Evolutionary conservation across 2,329 filamentous ascomycete species (phyloP).

Genomic region (Colletotrichum agaves): DNA sequence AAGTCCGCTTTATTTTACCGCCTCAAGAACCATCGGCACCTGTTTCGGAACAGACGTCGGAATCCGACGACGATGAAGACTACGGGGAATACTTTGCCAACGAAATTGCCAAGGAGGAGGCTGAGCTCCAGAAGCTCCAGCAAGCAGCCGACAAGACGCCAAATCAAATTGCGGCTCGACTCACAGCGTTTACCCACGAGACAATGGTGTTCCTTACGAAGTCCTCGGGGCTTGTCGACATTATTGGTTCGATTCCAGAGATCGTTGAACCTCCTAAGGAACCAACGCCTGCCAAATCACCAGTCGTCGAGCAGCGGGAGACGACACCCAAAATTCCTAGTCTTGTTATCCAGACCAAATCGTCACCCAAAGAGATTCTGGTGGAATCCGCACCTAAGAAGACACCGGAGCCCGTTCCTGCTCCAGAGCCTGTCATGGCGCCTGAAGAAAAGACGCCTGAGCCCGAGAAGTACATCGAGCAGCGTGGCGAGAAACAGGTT

Average conservation of each 20-base stretch:
- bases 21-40: constrained; percentile 46
- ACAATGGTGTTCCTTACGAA: constrained; percentile 61
- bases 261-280: constrained; percentile 37
- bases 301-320: constrained; percentile 26
- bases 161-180: constrained; percentile 57
- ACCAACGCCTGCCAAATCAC: constrained; percentile 12
- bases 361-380: background rate
- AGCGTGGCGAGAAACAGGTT: background rate
- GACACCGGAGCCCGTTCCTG: background rate
- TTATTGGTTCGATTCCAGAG: constrained; percentile 55
- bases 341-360: constrained; percentile 19
- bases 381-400: background rate
- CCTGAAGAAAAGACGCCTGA: background rate
- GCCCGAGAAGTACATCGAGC: background rate
- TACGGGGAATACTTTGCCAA: constrained; percentile 67
- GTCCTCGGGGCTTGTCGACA: constrained; percentile 53
- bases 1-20: constrained; percentile 54
- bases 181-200: constrained; percentile 60
- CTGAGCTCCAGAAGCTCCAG: constrained; percentile 59
- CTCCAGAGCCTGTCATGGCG: background rate
- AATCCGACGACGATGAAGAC: constrained; percentile 66
- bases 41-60: constrained; percentile 58
- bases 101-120: constrained; percentile 63
- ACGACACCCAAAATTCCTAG: constrained; percentile 13
- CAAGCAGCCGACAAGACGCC: constrained; percentile 50